Evolutionary conservation across 208 protist genomes (phyloP).

Genomic region (Balamuthia mandrillaris): DNA sequence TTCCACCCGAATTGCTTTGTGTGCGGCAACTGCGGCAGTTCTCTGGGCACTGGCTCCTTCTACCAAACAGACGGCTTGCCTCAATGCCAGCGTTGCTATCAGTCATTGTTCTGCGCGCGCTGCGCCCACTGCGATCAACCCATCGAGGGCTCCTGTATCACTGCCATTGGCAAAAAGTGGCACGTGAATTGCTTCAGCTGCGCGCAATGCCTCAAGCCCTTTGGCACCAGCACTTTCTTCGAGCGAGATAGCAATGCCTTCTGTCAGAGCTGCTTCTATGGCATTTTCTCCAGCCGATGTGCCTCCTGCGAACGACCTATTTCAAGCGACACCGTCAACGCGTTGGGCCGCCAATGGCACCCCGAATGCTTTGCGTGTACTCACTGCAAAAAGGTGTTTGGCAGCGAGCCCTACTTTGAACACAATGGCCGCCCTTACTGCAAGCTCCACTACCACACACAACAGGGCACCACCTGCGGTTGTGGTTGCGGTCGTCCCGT

Average conservation of each 20-base stretch:
- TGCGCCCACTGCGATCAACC: conserved; percentile 27
- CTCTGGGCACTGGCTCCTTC: background rate
- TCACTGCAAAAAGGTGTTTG: conserved; percentile 38
- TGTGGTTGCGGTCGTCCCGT: conserved; percentile 38
- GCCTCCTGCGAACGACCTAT: conserved; percentile 43
- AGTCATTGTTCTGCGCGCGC: conserved; percentile 20
- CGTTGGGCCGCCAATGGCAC: conserved; percentile 41
- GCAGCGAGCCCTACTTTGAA: conserved; percentile 28
- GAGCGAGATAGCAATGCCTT: conserved; percentile 31
- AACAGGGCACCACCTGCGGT: background rate
- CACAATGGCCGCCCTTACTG: conserved; percentile 18
- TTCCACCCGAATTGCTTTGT: conserved; percentile 37
- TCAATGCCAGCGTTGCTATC: conserved; percentile 12
- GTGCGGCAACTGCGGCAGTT: conserved; percentile 20
- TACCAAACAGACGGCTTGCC: background rate
- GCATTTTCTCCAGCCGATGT: conserved; percentile 40
- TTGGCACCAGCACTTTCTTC: conserved; percentile 5
- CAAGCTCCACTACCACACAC: conserved; percentile 36
- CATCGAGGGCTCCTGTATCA: conserved; percentile 31
- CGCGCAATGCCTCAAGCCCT: conserved; percentile 35
- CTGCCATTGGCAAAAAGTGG: conserved; percentile 8
- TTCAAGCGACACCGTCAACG: conserved; percentile 28
- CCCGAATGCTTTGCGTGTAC: conserved; percentile 48
- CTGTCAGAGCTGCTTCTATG: conserved; percentile 47
- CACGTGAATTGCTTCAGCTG: conserved; percentile 40